phyloP scores from a whole-genome alignment of 495 filamentous ascomycete species.

The Tuber melanosporum region DNA sequence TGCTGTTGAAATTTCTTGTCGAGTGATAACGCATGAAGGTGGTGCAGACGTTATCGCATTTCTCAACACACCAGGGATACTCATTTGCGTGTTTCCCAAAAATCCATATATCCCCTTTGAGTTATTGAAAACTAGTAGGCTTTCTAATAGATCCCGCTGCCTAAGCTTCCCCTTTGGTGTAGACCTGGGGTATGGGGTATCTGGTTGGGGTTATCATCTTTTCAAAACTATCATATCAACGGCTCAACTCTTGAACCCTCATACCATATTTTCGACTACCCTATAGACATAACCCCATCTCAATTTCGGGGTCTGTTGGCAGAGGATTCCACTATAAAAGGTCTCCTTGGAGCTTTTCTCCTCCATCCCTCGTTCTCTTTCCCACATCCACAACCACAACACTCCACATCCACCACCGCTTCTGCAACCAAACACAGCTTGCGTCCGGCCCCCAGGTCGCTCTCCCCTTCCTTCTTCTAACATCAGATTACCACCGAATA shows the following conservation, averaged over 20 bases:
- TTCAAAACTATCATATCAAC: not conserved
- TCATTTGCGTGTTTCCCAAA: not conserved
- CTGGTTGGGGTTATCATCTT: not conserved
- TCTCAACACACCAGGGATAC: too few relatives aligned
- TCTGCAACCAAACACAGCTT: not conserved
- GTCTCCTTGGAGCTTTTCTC: not conserved
- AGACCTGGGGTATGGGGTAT: not conserved
- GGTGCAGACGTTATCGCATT: not conserved
- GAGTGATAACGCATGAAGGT: not conserved
- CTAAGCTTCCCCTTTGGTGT: not conserved
- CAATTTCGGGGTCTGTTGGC: not conserved
- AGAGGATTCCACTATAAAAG: not conserved
- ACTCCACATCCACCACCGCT: not conserved
- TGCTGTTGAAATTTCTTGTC: not conserved
- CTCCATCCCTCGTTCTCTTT: not conserved
- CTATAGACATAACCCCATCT: not conserved
- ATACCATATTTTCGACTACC: not conserved
- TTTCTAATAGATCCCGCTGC: not conserved
- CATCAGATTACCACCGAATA: not conserved
- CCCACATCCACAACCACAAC: not conserved
- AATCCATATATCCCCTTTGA: not conserved
- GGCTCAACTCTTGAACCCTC: too few relatives aligned
- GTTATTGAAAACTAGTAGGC: not conserved
- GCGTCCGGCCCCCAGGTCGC: not conserved
- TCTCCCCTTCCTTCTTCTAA: not conserved